Conservation (phyloP, 2,329 filamentous ascomycete species). For the Ploettnerulaceae sp. region DNA sequence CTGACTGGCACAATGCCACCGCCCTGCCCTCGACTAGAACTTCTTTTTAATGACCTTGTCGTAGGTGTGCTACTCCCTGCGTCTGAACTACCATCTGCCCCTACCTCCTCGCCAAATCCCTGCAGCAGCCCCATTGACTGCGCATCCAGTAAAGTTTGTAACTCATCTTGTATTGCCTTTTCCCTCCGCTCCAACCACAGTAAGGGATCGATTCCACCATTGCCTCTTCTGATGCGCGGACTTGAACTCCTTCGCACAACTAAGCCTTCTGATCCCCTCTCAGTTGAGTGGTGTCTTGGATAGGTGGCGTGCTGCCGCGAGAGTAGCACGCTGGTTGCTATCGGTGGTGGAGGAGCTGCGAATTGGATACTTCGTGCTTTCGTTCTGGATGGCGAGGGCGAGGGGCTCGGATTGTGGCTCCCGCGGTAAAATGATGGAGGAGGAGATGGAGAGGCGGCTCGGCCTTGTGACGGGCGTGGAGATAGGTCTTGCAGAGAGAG, state of each 20-base stretch:
- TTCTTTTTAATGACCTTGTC: constrained; percentile 15
- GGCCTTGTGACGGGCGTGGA: constrained; percentile 15
- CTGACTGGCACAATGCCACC: constrained; percentile 53
- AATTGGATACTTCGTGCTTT: constrained; percentile 27
- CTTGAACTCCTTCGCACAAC: constrained; percentile 6
- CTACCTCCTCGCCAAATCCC: constrained; percentile 24
- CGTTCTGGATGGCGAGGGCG: constrained; percentile 16
- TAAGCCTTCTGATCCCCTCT: background rate
- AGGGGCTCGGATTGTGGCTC: constrained; percentile 13
- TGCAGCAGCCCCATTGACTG: constrained; percentile 45
- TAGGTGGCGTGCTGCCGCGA: constrained; percentile 1
- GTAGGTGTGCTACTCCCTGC: constrained; percentile 32
- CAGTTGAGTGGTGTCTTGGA: background rate
- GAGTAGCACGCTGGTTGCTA: constrained; percentile 22
- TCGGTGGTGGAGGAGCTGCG: constrained; percentile 30
- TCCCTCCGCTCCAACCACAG: constrained; percentile 44
- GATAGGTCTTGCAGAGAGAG: constrained; percentile 26
- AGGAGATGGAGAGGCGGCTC: constrained; percentile 21
- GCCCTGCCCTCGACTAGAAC: constrained; percentile 18
- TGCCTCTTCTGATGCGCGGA: constrained; percentile 14
- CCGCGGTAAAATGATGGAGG: constrained; percentile 28
- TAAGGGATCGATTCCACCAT: constrained; percentile 30
- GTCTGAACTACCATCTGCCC: constrained; percentile 37
- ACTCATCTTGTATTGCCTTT: constrained; percentile 49
- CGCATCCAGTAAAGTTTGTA: constrained; percentile 54